Conservation (phyloP, 2,329 filamentous ascomycete genomes). For the Pseudocercospora vitis region DNA sequence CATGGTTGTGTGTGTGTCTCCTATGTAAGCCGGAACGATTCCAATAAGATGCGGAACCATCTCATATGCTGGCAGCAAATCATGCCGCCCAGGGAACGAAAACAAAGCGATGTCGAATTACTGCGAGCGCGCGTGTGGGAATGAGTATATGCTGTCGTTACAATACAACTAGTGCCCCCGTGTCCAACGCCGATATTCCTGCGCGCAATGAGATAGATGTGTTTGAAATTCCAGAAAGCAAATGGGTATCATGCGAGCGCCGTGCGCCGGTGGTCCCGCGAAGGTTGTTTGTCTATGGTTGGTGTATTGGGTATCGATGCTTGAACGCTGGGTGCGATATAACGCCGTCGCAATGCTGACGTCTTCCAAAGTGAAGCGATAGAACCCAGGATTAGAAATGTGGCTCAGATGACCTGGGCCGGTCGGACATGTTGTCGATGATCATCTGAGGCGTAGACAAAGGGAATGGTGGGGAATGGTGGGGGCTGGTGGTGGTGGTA, state of each 20-base stretch:
- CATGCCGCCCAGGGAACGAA: not conserved
- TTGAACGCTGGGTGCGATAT: constrained; percentile 19
- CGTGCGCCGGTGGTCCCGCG: constrained; percentile 27
- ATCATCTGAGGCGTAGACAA: constrained; percentile 27
- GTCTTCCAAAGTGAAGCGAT: constrained; percentile 20
- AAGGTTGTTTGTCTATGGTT: constrained; percentile 28
- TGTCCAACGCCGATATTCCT: constrained; percentile 5
- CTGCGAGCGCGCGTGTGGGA: not conserved
- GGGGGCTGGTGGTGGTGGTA: constrained; percentile 20
- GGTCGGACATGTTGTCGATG: constrained; percentile 20
- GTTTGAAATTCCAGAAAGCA: constrained; percentile 15
- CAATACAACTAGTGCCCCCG: constrained; percentile 7
- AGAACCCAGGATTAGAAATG: constrained; percentile 17
- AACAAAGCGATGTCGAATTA: constrained; percentile 5
- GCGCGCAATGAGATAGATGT: constrained; percentile 7
- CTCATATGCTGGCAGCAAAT: not conserved
- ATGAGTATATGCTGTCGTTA: constrained; percentile 13
- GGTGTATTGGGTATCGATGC: constrained; percentile 20
- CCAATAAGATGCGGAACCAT: not conserved
- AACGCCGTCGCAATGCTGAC: constrained; percentile 27
- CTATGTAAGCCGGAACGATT: constrained; percentile 1
- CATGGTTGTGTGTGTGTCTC: constrained; percentile 4
- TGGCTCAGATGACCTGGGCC: constrained; percentile 26
- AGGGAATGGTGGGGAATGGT: constrained; percentile 25
- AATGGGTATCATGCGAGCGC: constrained; percentile 31